phyloP scores from a whole-genome alignment of 805 yeast genomes.

The Priceomyces melissophilus region DNA sequence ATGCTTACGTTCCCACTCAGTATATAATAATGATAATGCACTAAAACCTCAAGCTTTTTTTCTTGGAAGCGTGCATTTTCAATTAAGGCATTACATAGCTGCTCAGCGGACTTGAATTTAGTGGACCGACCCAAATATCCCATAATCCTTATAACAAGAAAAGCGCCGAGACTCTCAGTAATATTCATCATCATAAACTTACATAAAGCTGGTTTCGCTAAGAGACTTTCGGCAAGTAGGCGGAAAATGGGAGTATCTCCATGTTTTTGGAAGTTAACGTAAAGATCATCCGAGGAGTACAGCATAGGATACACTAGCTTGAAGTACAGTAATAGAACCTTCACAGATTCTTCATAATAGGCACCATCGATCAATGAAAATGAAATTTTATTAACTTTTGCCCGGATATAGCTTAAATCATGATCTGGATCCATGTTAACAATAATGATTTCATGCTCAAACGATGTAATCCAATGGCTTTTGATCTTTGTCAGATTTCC shows the following conservation, averaged over 20 bases:
- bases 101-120: constrained; percentile 13
- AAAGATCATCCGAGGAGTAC: neutral
- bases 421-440: neutral
- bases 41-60: constrained; percentile 8
- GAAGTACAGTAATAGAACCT: constrained; percentile 6
- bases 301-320: constrained; percentile 1
- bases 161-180: constrained; percentile 13
- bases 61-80: constrained; percentile 10
- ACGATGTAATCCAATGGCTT: constrained; percentile 16
- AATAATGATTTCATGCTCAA: constrained; percentile 29
- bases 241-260: constrained; percentile 18
- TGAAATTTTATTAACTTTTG: constrained; percentile 33
- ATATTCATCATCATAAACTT: constrained; percentile 7
- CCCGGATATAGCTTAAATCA: constrained; percentile 14
- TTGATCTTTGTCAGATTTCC: constrained; percentile 22
- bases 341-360: constrained; percentile 3
- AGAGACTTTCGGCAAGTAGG: constrained; percentile 9
- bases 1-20: constrained; percentile 13
- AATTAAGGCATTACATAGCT: constrained; percentile 15
- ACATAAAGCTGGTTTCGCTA: constrained; percentile 4
- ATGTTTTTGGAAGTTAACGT: constrained; percentile 2
- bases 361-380: constrained; percentile 21
- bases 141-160: constrained; percentile 14
- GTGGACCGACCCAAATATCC: constrained; percentile 18
- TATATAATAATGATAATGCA: constrained; percentile 19